Conservation (phyloP, 306 rosid species). For the Carpinus viminea region DNA sequence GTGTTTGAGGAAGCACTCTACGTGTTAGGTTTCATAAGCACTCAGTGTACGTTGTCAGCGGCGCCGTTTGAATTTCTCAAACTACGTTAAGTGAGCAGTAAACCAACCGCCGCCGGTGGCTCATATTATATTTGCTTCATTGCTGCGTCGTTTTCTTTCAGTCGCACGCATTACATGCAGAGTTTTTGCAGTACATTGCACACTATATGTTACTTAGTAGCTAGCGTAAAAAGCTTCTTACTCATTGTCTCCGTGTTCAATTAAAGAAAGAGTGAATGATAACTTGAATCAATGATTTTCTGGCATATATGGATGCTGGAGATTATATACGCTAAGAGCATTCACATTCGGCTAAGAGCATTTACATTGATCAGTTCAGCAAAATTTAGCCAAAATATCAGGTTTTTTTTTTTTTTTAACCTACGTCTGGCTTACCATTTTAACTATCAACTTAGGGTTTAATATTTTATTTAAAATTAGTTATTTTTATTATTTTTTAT, state of each 20-base stretch:
- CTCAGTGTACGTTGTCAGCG: not conserved
- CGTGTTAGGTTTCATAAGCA: not conserved
- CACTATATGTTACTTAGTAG: too few relatives aligned
- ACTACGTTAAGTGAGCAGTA: not conserved
- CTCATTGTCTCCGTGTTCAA: not conserved
- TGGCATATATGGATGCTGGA: not conserved
- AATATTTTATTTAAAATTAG: too few relatives aligned
- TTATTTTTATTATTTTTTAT: too few relatives aligned
- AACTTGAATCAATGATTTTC: not conserved
- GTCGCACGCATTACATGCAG: not conserved
- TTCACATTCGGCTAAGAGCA: too few relatives aligned
- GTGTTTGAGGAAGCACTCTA: constrained; percentile 13
- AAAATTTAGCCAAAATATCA: too few relatives aligned
- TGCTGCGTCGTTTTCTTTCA: not conserved
- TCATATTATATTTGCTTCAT: not conserved
- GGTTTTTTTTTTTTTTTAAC: too few relatives aligned
- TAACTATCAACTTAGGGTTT: too few relatives aligned
- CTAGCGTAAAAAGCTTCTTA: not conserved
- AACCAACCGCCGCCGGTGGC: not conserved
- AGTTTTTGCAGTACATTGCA: not conserved
- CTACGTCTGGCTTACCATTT: too few relatives aligned
- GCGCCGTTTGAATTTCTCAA: not conserved
- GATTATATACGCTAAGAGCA: not conserved
- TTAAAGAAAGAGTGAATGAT: too few relatives aligned
- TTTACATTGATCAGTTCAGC: too few relatives aligned